Percentiles rank a stretch among this genome's conserved stretches.
Evolutionary conservation across 495 filamentous ascomycete genomes (phyloP).

Genomic region (Tricharina praecox): DNA sequence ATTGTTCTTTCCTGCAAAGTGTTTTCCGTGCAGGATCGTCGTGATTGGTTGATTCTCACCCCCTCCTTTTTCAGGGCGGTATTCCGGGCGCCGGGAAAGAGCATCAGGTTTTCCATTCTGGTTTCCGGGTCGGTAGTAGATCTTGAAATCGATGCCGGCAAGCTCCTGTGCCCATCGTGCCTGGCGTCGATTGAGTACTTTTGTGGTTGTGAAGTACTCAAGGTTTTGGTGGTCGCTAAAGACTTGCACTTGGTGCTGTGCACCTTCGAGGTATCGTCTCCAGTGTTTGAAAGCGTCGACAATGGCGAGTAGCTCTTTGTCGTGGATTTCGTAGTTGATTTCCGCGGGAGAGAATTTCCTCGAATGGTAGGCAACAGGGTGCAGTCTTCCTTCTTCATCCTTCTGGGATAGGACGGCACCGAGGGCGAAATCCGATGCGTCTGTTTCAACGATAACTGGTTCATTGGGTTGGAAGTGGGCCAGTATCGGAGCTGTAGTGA

Average conservation of each 20-base stretch:
- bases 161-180: conserved; percentile 4
- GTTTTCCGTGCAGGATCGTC: background rate
- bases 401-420: conserved; percentile 1
- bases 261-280: conserved; percentile 20
- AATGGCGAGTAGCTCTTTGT: conserved; percentile 8
- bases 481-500: conserved; percentile 1
- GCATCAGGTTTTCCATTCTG: conserved; percentile 10
- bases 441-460: conserved; percentile 4
- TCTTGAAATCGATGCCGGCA: conserved; percentile 7
- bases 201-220: conserved; percentile 19
- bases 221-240: conserved; percentile 22
- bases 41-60: conserved; percentile 1
- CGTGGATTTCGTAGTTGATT: conserved; percentile 13
- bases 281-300: conserved; percentile 23
- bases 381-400: background rate
- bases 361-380: conserved; percentile 6
- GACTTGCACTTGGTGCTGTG: conserved; percentile 6
- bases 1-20: background rate
- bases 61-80: conserved; percentile 4
- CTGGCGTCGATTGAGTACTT: conserved; percentile 6
- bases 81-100: conserved; percentile 5
- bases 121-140: conserved; percentile 8
- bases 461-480: background rate
- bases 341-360: conserved; percentile 6
- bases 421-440: conserved; percentile 6